Conservation (phyloP, 1,284 basidiomycete genomes). For the Ceratobasidium sp. region DNA sequence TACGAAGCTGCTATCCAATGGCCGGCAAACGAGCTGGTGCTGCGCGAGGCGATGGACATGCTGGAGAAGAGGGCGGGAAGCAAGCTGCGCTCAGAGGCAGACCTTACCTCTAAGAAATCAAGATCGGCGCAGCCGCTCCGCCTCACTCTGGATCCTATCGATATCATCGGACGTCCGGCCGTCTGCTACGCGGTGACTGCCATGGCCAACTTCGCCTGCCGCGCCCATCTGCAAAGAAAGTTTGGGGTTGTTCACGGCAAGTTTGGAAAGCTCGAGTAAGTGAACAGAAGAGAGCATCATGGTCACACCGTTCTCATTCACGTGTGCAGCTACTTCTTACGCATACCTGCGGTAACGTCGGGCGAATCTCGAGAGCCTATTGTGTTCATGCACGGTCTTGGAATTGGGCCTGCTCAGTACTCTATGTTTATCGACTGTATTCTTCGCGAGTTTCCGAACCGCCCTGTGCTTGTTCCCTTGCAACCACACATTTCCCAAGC, state of each 20-base stretch:
- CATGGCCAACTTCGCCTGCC: slow-evolving; percentile 64
- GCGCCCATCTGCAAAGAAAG: slow-evolving; percentile 59
- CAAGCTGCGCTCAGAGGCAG: slow-evolving; percentile 66
- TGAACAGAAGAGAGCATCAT: not conserved
- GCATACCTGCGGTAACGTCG: slow-evolving; percentile 62
- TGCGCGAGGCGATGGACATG: slow-evolving; percentile 63
- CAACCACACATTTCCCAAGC: slow-evolving; percentile 89
- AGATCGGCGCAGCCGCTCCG: slow-evolving; percentile 70
- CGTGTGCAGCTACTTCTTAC: slow-evolving; percentile 72
- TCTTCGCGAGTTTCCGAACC: slow-evolving; percentile 65
- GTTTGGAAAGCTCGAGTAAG: slow-evolving; percentile 72
- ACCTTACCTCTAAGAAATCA: slow-evolving; percentile 51
- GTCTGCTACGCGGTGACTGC: slow-evolving; percentile 74
- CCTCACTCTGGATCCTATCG: slow-evolving; percentile 82
- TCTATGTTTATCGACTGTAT: slow-evolving; percentile 63
- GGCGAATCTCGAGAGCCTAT: slow-evolving; percentile 65
- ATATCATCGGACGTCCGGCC: slow-evolving; percentile 75
- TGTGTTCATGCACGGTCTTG: slow-evolving; percentile 88
- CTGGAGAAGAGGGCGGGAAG: slow-evolving; percentile 80
- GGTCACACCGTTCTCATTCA: slow-evolving; percentile 7
- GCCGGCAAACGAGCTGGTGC: slow-evolving; percentile 60
- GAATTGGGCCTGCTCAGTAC: slow-evolving; percentile 81
- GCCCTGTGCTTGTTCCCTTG: slow-evolving; percentile 80
- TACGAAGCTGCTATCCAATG: slow-evolving; percentile 65
- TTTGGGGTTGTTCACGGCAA: slow-evolving; percentile 64